A percentile compares a stretch with the other conserved stretches of the same genome.
These are phyloP conservation scores for Entophlyctis luteolus DNA, from an alignment of 192 early-diverging fungal genomes.

Conservation along the genomic window DNA sequence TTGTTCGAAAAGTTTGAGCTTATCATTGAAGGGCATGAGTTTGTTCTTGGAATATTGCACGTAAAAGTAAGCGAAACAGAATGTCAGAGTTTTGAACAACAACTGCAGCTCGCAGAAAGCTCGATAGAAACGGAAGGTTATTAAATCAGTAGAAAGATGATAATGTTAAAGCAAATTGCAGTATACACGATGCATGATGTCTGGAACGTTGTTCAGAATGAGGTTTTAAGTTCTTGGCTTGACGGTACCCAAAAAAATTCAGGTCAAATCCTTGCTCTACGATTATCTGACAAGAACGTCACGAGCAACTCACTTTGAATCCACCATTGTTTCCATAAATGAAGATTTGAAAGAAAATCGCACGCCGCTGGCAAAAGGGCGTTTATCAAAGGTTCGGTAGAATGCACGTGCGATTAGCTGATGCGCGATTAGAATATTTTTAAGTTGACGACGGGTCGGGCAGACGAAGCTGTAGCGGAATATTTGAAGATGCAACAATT, in stretches of 20 bases:
- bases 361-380: conserved; percentile 8
- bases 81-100: not conserved
- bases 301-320: conserved; percentile 17
- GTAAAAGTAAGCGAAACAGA: conserved; percentile 4
- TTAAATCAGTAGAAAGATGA: not conserved
- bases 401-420: not conserved
- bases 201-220: conserved; percentile 50
- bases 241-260: not conserved
- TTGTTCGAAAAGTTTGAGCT: conserved; percentile 38
- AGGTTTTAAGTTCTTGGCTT: conserved; percentile 19
- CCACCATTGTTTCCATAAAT: conserved; percentile 37
- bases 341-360: conserved; percentile 44
- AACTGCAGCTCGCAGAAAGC: not conserved
- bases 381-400: not conserved
- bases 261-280: conserved; percentile 51
- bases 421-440: conserved; percentile 9
- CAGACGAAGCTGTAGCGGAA: not conserved
- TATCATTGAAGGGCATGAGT: conserved; percentile 40
- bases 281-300: conserved; percentile 46
- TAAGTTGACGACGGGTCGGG: conserved; percentile 14
- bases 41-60: conserved; percentile 22
- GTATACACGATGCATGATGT: conserved; percentile 49
- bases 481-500: conserved; percentile 20
- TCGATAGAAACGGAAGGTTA: not conserved
- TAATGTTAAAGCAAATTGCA: conserved; percentile 1